Conservation (phyloP, 768 basidiomycete species). For the Chalciporus piperatus region DNA sequence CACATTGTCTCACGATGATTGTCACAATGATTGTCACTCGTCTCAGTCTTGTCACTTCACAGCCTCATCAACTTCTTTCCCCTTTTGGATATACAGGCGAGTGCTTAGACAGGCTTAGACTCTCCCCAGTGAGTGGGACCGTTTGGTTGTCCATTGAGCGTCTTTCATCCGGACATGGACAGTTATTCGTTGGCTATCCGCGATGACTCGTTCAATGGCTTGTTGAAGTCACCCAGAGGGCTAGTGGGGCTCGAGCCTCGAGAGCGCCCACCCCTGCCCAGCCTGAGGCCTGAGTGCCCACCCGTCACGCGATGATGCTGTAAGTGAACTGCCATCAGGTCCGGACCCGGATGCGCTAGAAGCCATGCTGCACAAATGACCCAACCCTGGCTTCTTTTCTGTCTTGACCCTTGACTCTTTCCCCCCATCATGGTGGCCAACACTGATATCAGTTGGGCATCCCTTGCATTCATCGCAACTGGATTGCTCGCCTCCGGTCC, state of each 20-base stretch:
- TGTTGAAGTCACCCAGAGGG: too few species aligned
- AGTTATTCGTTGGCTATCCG: too few species aligned
- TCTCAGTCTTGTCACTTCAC: too few species aligned
- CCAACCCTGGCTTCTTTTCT: not conserved
- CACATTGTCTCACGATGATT: conserved; percentile 23
- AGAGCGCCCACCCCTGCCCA: too few species aligned
- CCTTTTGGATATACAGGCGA: not conserved
- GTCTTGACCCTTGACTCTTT: not conserved
- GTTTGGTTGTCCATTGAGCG: too few species aligned
- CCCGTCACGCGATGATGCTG: not conserved
- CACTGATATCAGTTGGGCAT: conserved; percentile 6
- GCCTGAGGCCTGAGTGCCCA: too few species aligned
- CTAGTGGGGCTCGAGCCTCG: too few species aligned
- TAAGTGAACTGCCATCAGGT: conserved; percentile 11
- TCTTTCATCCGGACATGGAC: too few species aligned
- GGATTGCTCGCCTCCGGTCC: conserved; percentile 20
- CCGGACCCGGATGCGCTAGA: conserved; percentile 3
- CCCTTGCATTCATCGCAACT: conserved; percentile 16
- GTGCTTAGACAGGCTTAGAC: too few species aligned
- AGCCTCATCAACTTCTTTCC: not conserved
- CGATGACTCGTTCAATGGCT: too few species aligned
- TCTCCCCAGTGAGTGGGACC: too few species aligned
- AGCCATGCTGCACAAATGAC: not conserved
- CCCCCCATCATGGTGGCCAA: conserved; percentile 11
- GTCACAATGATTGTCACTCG: not conserved